Percentiles rank a stretch among this genome's conserved stretches.
These are phyloP conservation scores for Neoconidiobolus thromboides DNA, from an alignment of 371 early-diverging fungal species.

Conservation along the genomic window DNA sequence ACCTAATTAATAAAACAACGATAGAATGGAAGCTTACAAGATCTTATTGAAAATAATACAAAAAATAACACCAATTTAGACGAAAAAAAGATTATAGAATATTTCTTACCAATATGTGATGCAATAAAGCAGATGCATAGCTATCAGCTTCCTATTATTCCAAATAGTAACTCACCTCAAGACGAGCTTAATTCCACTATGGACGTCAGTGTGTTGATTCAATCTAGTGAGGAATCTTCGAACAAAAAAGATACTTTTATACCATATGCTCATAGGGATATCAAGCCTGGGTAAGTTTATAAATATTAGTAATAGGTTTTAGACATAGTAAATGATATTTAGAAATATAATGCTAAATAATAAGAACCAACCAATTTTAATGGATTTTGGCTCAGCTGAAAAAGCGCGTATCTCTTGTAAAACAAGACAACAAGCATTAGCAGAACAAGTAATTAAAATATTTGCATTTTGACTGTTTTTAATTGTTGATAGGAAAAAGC, in stretches of 20 bases:
- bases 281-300: slow-evolving; percentile 44
- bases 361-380: slow-evolving; percentile 39
- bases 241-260: slow-evolving; percentile 11
- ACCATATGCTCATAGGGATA: slow-evolving; percentile 57
- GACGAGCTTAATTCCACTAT: background rate
- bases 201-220: background rate
- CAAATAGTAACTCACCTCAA: slow-evolving; percentile 8
- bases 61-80: slow-evolving; percentile 25
- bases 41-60: slow-evolving; percentile 30
- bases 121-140: slow-evolving; percentile 36
- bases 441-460: slow-evolving; percentile 24
- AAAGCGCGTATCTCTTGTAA: slow-evolving; percentile 32
- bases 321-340: background rate
- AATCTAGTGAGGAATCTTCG: background rate
- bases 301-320: background rate
- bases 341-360: slow-evolving; percentile 34
- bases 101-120: slow-evolving; percentile 37
- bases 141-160: slow-evolving; percentile 24
- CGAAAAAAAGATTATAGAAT: slow-evolving; percentile 31
- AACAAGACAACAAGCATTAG: slow-evolving; percentile 36
- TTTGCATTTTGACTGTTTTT: background rate
- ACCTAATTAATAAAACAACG: background rate
- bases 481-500: slow-evolving; percentile 31
- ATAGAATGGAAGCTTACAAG: slow-evolving; percentile 39
- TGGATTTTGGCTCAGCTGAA: slow-evolving; percentile 59